Evolutionary conservation across 192 early-diverging fungal species (phyloP), one percentile per base, ranked within the genome.

Genomic region (Diversispora eburnea): DNA sequence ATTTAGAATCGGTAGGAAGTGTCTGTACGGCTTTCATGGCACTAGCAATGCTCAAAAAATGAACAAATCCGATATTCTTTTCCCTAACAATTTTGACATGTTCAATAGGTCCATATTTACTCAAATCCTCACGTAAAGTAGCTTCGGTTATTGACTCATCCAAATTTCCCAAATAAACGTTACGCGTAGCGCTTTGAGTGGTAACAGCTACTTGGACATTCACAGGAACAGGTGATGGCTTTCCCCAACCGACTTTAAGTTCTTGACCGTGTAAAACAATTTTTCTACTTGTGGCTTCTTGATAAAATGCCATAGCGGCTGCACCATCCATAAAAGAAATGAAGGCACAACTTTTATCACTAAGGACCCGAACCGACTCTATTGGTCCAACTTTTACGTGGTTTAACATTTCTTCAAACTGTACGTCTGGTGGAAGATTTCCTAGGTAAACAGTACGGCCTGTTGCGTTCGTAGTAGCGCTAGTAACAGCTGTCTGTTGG

Each of bases 391-490:
- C 82, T 49, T 85, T 88, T 46, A 95, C 84, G 57, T 87, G 72
- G 77, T 93, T 89, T 49, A 93, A 77, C 10, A 96, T 78, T 9
- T 93, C 89, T 52, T 86, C 82, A 25, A 88, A 74, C 1, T 82
- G 81, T 6, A 82, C 78, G 46, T 82, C 84, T 0, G 84, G 10
- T 1, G 92, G 88, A 13, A 96, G 75, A 67, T 92, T 91, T 57
- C 94, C 94, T 47, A 96, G 74, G 76, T 95, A 96, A 12, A 96
- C 79, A 4, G 94, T 96, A 45, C 93, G 87, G 61, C 81, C 85
- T 17, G 84, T 79, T 69, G 86, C 73, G 63, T 84, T 68, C 13
- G 81, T 60, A 3, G 68, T 74, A 19, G 79, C 67, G 39, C 61
- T 25, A 22, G 70, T 47, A 5, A 77, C 67, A 15, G 76, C 76